Base-by-base conservation (phyloP, 2,329 filamentous ascomycete genomes). In the Alternaria sp. region DNA sequence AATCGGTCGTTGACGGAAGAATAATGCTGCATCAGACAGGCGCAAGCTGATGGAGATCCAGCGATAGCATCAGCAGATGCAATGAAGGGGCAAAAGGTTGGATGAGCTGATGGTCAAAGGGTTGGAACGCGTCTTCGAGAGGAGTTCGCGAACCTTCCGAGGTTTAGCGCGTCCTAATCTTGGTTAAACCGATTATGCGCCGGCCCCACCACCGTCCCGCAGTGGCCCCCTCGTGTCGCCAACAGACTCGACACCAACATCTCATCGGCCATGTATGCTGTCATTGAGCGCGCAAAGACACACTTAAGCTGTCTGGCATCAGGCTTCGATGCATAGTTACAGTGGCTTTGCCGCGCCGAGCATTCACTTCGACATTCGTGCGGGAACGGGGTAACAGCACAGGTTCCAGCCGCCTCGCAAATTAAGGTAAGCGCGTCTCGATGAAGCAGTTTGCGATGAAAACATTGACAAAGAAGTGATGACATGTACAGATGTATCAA, bases 401-500 rank as follows among this genome's bases (percentile, higher is more conserved):
- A 18, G 37, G 9, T 6, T 30, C 21, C 43, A 44, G 11, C n/a
- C 53, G 25, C 3, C 10, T 18, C 12, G 6, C 20, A 45, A 2
- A 41, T 28, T 20, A 26, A 58, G 25, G 21, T 20, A 47, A 55
- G 51, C 11, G 51, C 21, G 2, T 15, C 23, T 4, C 4, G 23
- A 20, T 37, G 25, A 45, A 44, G 15, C 45, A 49, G 6, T 44
- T 14, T 12, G 11, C 33, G 3, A 44, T 41, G n/a, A 37, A 23
- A 11, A 12, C 51, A 53, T 58, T 26, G 45, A 58, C 46, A 23
- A 46, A 41, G 23, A 58, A 28, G 6, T 26, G 20, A 33, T 44
- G 18, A 6, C 55, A 58, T 58, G 21, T 62, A 62, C 54, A 62
- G 26, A 30, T 25, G 11, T 15, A 43, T 28, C 28, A n/a, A 14